A percentile compares a stretch with the other conserved stretches of the same genome.
phyloP scores from a whole-genome alignment of 306 rosid species.

The Mucuna pruriens region DNA sequence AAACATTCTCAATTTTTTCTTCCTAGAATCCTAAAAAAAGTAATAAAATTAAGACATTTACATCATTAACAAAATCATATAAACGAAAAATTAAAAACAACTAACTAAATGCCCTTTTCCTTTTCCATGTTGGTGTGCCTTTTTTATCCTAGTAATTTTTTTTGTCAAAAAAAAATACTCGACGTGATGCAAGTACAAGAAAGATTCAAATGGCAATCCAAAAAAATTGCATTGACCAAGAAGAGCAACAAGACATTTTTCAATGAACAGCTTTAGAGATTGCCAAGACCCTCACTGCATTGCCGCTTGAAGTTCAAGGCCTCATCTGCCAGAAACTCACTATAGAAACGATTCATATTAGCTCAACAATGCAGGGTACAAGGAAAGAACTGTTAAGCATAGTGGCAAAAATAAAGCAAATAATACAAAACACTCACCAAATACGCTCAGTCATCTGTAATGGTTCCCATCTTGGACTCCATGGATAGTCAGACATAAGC shows the following conservation, averaged over 20 bases:
- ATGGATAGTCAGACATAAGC: slow-evolving; percentile 65
- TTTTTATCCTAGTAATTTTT: not conserved
- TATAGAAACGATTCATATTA: slow-evolving; percentile 40
- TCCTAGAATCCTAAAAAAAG: not conserved
- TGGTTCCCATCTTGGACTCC: slow-evolving; percentile 95
- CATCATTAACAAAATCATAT: not conserved
- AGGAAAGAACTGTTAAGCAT: not conserved
- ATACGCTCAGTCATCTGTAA: slow-evolving; percentile 75
- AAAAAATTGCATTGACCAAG: not conserved
- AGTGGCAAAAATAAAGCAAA: not conserved
- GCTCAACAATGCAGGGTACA: not conserved
- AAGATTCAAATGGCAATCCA: not conserved
- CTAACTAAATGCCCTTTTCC: not conserved
- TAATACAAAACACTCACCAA: slow-evolving; percentile 56
- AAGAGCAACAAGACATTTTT: slow-evolving; percentile 15
- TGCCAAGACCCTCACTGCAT: slow-evolving; percentile 63
- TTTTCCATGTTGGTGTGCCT: not conserved
- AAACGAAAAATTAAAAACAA: not conserved
- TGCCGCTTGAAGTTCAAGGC: slow-evolving; percentile 84
- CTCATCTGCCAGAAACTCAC: slow-evolving; percentile 84
- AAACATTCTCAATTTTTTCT: not conserved
- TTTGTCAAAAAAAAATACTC: no score
- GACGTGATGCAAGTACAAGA: not conserved
- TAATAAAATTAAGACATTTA: not conserved
- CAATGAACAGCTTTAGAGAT: slow-evolving; percentile 11